Conservation (phyloP, 2,329 filamentous ascomycete species). For the Thelonectria olida region DNA sequence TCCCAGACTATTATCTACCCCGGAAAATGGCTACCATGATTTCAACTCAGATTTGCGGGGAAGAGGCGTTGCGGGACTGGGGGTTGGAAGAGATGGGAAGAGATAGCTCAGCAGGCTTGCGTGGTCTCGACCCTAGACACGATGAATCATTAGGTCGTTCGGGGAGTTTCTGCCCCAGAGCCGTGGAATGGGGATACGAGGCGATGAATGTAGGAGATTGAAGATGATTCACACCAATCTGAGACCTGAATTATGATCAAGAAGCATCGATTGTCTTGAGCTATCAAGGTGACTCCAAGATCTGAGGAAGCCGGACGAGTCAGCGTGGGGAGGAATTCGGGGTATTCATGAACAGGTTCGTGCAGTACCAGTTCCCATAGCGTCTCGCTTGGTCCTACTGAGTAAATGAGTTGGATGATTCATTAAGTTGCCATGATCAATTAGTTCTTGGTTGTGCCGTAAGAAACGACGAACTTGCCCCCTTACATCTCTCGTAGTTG, state of each 20-base stretch:
- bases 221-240: background rate
- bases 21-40: conserved; percentile 32
- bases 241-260: background rate
- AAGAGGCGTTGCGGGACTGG: conserved; percentile 1
- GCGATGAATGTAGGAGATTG: background rate
- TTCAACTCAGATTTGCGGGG: conserved; percentile 19
- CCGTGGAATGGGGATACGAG: background rate
- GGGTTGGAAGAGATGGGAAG: background rate
- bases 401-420: background rate
- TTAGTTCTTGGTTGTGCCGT: too few relatives aligned
- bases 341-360: background rate
- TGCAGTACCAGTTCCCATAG: background rate
- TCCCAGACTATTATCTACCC: conserved; percentile 27
- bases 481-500: too few relatives aligned
- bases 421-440: too few relatives aligned
- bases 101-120: background rate
- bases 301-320: background rate
- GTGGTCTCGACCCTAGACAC: background rate
- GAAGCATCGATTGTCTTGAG: background rate
- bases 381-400: background rate
- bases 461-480: too few relatives aligned
- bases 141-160: conserved; percentile 23
- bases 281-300: background rate
- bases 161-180: background rate
- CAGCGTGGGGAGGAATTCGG: background rate